Conservation (phyloP, 805 yeast genomes). For the Komagataella mondaviorum region DNA sequence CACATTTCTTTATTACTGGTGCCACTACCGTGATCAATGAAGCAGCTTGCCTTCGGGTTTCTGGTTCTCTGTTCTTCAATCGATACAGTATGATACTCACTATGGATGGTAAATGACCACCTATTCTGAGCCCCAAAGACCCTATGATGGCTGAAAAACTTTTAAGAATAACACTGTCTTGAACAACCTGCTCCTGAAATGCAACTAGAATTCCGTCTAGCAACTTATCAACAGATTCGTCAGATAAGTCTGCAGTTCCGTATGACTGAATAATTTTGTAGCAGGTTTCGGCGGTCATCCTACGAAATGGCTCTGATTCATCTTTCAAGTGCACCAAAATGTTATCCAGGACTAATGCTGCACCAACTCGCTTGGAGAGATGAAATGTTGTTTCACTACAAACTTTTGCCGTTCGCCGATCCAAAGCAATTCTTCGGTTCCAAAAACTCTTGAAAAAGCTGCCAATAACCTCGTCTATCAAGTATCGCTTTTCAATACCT, state of each 20-base stretch:
- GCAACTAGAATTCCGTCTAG: conserved; percentile 74
- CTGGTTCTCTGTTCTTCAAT: conserved; percentile 55
- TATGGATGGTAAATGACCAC: conserved; percentile 62
- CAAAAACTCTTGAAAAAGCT: conserved; percentile 64
- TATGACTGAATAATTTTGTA: conserved; percentile 34
- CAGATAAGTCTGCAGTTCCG: conserved; percentile 50
- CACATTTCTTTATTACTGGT: conserved; percentile 51
- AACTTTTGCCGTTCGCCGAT: conserved; percentile 36
- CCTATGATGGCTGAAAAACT: conserved; percentile 53
- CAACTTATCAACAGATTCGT: conserved; percentile 43
- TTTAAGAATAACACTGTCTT: conserved; percentile 39
- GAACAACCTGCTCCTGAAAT: conserved; percentile 56
- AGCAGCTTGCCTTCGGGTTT: conserved; percentile 74
- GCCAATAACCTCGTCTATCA: conserved; percentile 37
- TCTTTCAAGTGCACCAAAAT: conserved; percentile 56
- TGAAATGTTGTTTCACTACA: conserved; percentile 64
- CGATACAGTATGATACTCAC: conserved; percentile 62
- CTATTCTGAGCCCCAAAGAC: conserved; percentile 49
- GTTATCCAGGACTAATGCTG: conserved; percentile 40
- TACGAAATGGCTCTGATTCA: conserved; percentile 67
- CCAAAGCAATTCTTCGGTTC: conserved; percentile 72
- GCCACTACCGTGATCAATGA: conserved; percentile 59
- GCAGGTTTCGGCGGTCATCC: conserved; percentile 65
- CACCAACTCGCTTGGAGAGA: conserved; percentile 57
- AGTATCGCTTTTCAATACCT: conserved; percentile 35